Percentiles rank a stretch among this genome's conserved stretches.
These are phyloP conservation scores for Zoysia japonica DNA, from an alignment of 176 grass and related monocot genomes.

Conservation along the genomic window DNA sequence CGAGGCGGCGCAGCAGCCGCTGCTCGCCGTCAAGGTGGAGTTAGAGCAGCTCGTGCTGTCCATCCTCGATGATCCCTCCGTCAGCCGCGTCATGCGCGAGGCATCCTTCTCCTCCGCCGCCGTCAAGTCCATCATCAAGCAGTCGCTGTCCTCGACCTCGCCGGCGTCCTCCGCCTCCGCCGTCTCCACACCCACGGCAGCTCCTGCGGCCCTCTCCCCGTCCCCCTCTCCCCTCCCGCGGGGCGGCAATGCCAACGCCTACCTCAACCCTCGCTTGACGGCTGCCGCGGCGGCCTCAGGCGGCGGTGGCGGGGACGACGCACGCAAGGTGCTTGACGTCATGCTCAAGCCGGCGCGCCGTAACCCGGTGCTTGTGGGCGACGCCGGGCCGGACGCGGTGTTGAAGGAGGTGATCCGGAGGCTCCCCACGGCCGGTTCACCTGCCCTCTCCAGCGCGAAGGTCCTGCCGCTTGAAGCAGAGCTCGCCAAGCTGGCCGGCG, in stretches of 20 bases:
- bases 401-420: slow-evolving; percentile 56
- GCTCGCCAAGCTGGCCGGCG: slow-evolving; percentile 40
- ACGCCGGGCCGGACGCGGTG: slow-evolving; percentile 55
- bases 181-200: slow-evolving; percentile 5
- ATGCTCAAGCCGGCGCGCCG: slow-evolving; percentile 68
- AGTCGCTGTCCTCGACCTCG: slow-evolving; percentile 60
- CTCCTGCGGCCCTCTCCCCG: slow-evolving; percentile 22
- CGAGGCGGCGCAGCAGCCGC: slow-evolving; percentile 65
- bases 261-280: slow-evolving; percentile 45
- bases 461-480: slow-evolving; percentile 57
- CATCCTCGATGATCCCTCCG: slow-evolving; percentile 90
- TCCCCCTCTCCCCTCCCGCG: slow-evolving; percentile 38
- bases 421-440: slow-evolving; percentile 40
- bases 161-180: slow-evolving; percentile 23
- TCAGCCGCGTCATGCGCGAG: slow-evolving; percentile 96
- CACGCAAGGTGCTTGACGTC: slow-evolving; percentile 71
- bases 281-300: neutral
- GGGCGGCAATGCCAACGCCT: slow-evolving; percentile 14
- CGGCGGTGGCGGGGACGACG: slow-evolving; percentile 48
- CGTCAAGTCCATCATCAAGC: slow-evolving; percentile 75
- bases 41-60: slow-evolving; percentile 84
- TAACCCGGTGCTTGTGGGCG: slow-evolving; percentile 82
- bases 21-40: slow-evolving; percentile 91
- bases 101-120: slow-evolving; percentile 78
- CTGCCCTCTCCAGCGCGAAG: slow-evolving; percentile 44